A percentile compares a stretch with the other conserved stretches of the same genome.
phyloP scores from a whole-genome alignment of 257 asterid species.

The Eustoma russellianum region DNA sequence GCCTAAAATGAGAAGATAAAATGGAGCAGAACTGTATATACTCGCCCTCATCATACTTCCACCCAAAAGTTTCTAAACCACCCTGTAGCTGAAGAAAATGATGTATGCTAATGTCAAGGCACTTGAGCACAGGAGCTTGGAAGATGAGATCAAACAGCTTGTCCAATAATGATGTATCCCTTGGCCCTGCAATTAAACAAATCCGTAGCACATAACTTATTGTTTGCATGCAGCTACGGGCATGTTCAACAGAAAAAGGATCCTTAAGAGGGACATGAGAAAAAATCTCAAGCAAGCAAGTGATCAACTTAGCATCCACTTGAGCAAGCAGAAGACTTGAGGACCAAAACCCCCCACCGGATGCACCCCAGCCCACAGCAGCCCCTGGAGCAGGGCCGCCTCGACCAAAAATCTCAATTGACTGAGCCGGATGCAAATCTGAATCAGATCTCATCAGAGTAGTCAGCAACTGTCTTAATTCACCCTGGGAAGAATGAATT shows the following conservation, averaged over 20 bases:
- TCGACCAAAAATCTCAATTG: conserved; percentile 60
- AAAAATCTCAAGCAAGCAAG: conserved; percentile 43
- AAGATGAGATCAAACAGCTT: conserved; percentile 46
- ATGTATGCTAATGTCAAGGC: conserved; percentile 42
- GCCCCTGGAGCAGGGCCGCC: conserved; percentile 99
- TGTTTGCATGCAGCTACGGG: conserved; percentile 24
- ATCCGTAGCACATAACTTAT: conserved; percentile 45
- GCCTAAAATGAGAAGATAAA: conserved; percentile 59
- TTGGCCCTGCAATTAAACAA: conserved; percentile 57
- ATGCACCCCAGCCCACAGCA: conserved; percentile 96
- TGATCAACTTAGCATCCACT: conserved; percentile 54
- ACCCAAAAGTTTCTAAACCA: conserved; percentile 30
- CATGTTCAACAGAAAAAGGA: conserved; percentile 25
- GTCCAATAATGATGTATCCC: conserved; percentile 36
- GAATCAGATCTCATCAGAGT: conserved; percentile 25
- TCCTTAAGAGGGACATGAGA: conserved; percentile 15
- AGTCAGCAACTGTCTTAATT: conserved; percentile 31
- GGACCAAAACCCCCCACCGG: conserved; percentile 96
- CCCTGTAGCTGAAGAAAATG: conserved; percentile 32
- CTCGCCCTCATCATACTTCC: conserved; percentile 69
- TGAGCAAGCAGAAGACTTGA: conserved; percentile 45
- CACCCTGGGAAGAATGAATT: conserved; percentile 38
- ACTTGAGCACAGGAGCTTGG: conserved; percentile 53
- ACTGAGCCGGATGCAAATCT: too few species aligned
- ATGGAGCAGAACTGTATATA: conserved; percentile 39